phyloP scores from a whole-genome alignment of 1,139 yeast genomes.

The Williopsis jadinii region DNA sequence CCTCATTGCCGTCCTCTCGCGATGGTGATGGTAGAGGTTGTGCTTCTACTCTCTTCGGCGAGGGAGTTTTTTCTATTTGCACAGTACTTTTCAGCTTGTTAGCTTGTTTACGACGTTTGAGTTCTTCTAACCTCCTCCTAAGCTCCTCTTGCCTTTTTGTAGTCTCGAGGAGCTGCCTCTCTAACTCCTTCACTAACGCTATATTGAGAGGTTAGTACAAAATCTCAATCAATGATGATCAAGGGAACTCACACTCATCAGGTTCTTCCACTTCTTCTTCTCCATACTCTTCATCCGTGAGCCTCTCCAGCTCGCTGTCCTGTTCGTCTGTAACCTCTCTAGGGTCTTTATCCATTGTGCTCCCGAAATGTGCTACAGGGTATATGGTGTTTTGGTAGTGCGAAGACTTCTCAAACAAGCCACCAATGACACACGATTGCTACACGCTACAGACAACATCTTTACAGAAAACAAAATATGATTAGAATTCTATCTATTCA shows the following conservation, averaged over 20 bases:
- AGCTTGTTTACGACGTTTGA: too few species aligned
- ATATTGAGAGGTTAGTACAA: not conserved
- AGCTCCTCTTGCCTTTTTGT: too few species aligned
- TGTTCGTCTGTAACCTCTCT: constrained; percentile 1
- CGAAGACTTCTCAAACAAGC: not conserved
- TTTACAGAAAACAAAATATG: not conserved
- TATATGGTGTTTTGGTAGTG: not conserved
- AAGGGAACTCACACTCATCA: constrained; percentile 13
- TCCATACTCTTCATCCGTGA: constrained; percentile 11
- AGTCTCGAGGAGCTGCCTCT: too few species aligned
- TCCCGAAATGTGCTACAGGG: not conserved
- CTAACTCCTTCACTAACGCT: too few species aligned
- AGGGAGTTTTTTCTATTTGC: constrained; percentile 13
- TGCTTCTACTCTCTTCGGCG: constrained; percentile 7
- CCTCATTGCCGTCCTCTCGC: not conserved
- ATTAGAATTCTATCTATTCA: not conserved
- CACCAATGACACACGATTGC: too few species aligned
- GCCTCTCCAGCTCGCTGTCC: constrained; percentile 8
- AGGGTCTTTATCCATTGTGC: constrained; percentile 2
- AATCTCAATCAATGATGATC: not conserved
- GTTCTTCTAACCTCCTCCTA: too few species aligned
- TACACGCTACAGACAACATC: not conserved
- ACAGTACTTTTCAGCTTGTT: too few species aligned
- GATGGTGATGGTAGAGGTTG: too few species aligned
- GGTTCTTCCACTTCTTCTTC: constrained; percentile 3